phyloP scores from a whole-genome alignment of 208 protist genomes.

The Naegleria lovaniensis region DNA sequence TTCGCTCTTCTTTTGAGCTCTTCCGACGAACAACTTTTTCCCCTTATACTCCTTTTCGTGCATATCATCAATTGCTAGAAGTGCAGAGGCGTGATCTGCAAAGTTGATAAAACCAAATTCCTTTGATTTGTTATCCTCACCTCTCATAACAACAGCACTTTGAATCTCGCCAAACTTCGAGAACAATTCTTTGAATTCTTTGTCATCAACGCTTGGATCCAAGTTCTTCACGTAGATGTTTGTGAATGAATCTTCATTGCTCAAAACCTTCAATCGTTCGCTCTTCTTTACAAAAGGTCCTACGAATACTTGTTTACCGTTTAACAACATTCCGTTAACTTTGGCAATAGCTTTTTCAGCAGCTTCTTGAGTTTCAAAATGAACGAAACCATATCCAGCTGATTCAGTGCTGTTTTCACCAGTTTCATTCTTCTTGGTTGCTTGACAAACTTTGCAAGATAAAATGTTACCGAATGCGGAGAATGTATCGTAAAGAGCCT shows the following conservation, averaged over 20 bases:
- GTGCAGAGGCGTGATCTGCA: slow-evolving; percentile 82
- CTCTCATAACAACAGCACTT: slow-evolving; percentile 67
- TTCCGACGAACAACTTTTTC: slow-evolving; percentile 82
- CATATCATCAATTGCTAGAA: slow-evolving; percentile 78
- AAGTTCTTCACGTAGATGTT: slow-evolving; percentile 98
- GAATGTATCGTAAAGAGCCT: slow-evolving; percentile 94
- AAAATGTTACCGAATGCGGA: slow-evolving; percentile 93
- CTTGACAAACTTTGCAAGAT: slow-evolving; percentile 86
- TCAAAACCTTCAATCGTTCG: slow-evolving; percentile 72
- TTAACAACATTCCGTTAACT: slow-evolving; percentile 89
- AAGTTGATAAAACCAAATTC: slow-evolving; percentile 98
- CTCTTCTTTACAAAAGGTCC: slow-evolving; percentile 83
- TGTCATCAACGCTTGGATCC: slow-evolving; percentile 71
- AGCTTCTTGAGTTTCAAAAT: slow-evolving; percentile 92
- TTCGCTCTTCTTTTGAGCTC: slow-evolving; percentile 92
- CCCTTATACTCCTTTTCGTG: slow-evolving; percentile 74
- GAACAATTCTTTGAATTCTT: slow-evolving; percentile 84
- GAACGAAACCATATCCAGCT: slow-evolving; percentile 95
- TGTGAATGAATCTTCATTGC: slow-evolving; percentile 83
- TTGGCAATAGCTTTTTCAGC: slow-evolving; percentile 88
- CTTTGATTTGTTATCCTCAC: slow-evolving; percentile 81
- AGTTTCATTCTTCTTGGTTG: slow-evolving; percentile 52
- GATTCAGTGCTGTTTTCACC: slow-evolving; percentile 63
- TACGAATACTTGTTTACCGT: slow-evolving; percentile 78
- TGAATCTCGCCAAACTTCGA: slow-evolving; percentile 86